Conservation (phyloP, 306 rosid species). For the Rubus parviflorus region DNA sequence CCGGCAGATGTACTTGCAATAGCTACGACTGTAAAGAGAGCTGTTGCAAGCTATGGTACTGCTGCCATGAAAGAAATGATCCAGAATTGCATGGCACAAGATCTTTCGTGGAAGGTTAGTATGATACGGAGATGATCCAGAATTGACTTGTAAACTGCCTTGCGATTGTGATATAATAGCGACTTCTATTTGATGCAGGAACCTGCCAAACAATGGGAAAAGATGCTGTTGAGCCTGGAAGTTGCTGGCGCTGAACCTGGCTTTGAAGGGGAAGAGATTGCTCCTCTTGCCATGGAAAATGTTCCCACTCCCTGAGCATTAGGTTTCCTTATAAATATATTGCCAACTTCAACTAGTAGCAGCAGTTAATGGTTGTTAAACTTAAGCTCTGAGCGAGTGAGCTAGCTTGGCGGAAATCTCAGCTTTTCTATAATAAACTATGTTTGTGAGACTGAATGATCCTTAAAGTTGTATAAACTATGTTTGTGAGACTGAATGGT, state of each 20-base stretch:
- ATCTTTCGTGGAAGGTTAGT: conserved; percentile 54
- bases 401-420: conserved; percentile 7
- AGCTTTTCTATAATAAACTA: not conserved
- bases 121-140: not conserved
- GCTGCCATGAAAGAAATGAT: conserved; percentile 39
- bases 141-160: not conserved
- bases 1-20: conserved; percentile 43
- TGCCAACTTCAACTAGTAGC: not conserved
- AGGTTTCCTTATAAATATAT: not conserved
- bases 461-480: not conserved
- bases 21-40: conserved; percentile 33
- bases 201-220: conserved; percentile 84
- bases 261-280: conserved; percentile 72
- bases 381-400: conserved; percentile 4
- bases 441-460: not conserved
- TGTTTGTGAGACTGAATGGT: not conserved
- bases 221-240: conserved; percentile 57
- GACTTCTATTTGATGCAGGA: conserved; percentile 43
- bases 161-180: not conserved
- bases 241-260: conserved; percentile 66
- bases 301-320: conserved; percentile 65
- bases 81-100: conserved; percentile 51
- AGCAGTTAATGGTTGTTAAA: conserved; percentile 1
- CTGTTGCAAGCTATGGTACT: conserved; percentile 33
- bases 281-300: conserved; percentile 78